These are phyloP conservation scores for Geotrichum cucujoidarum DNA, from an alignment of 1,139 yeast species.

Conservation along the genomic window DNA sequence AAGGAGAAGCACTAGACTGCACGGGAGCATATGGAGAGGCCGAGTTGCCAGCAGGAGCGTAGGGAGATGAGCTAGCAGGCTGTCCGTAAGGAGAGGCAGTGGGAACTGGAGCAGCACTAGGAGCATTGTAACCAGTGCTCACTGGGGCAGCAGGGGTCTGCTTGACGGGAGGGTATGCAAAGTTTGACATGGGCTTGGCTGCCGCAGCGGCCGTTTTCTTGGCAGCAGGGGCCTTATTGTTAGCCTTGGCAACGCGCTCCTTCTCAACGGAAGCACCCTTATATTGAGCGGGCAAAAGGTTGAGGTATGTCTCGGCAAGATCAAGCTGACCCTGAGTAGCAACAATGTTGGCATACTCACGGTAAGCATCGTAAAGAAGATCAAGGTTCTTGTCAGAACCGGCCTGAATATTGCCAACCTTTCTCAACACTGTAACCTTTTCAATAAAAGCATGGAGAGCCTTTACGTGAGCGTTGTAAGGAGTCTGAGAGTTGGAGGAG, in stretches of 20 bases:
- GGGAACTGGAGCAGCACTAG: conserved; percentile 16
- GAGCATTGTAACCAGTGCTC: conserved; percentile 11
- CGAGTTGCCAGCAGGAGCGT: conserved; percentile 12
- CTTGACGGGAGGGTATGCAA: conserved; percentile 15
- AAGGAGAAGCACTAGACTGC: conserved; percentile 11
- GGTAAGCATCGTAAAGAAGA: conserved; percentile 52
- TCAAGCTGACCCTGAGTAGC: conserved; percentile 83
- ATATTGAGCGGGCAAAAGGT: conserved; percentile 61
- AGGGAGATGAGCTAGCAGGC: conserved; percentile 18
- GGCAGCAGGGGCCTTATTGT: conserved; percentile 23
- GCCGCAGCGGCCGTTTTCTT: conserved; percentile 16
- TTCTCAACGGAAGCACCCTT: conserved; percentile 61
- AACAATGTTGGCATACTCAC: conserved; percentile 76
- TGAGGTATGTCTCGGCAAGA: conserved; percentile 66
- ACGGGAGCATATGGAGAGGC: conserved; percentile 18
- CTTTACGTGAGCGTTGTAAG: conserved; percentile 79
- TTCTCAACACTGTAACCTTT: conserved; percentile 72
- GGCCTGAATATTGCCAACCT: conserved; percentile 29
- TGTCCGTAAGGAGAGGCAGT: conserved; percentile 14
- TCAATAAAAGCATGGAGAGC: conserved; percentile 79
- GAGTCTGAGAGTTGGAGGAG: conserved; percentile 44
- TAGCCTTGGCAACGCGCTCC: conserved; percentile 70
- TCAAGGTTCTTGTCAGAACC: conserved; percentile 41
- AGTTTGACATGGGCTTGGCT: conserved; percentile 18
- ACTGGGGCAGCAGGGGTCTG: conserved; percentile 18